Base-by-base conservation (phyloP, 2,329 filamentous ascomycete genomes). In the Colletotrichum australisinense region DNA sequence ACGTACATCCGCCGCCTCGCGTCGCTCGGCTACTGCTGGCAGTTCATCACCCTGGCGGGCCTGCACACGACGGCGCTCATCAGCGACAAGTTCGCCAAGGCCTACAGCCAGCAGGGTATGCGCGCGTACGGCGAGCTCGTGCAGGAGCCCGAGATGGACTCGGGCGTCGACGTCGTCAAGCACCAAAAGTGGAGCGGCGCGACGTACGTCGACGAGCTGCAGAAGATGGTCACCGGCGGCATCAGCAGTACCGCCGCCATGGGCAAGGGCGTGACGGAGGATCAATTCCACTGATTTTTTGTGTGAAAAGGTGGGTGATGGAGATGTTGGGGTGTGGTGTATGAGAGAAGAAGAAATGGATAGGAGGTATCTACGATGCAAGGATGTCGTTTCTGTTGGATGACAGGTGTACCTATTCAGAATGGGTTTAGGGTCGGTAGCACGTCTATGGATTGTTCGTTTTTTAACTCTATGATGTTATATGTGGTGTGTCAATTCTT, bases 141-240 rank as follows among this genome's bases (percentile, higher is more conserved):
- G 72, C 97, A 99, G 86, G 97, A 98, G 87, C 97, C 97, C 16
- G 97, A 99, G 89, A 98, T 98, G 88, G 94, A 94, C 75, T 88
- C 89, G 73, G 93, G 93, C 74, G 92, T 98, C 74, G 97, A 99
- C 81, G 97, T 99, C 52, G 95, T 99, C 76, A 98, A 94, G 85
- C 97, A 99, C 87, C 97, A 99, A 90, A 99, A 98, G 86, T 99
- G 97, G 97, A 94, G 91, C 79, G 97, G 97, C 63, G 97, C 97
- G 26, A 95, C 94, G 77, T 98, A 98, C 81, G 94, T 96, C 24
- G 97, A 99, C 82, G 95, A 97, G 83, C 81, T 98, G 86, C 87
- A 98, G 84, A 98, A 97, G 90, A 98, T 99, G 95, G 94, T 99
- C 42, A 95, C 92, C 5, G 97, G 97, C 2, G 97, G 97, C 76